These are phyloP conservation scores for Lodderomyces parapsilosis DNA, from an alignment of 1,139 yeast species.

Conservation along the genomic window DNA sequence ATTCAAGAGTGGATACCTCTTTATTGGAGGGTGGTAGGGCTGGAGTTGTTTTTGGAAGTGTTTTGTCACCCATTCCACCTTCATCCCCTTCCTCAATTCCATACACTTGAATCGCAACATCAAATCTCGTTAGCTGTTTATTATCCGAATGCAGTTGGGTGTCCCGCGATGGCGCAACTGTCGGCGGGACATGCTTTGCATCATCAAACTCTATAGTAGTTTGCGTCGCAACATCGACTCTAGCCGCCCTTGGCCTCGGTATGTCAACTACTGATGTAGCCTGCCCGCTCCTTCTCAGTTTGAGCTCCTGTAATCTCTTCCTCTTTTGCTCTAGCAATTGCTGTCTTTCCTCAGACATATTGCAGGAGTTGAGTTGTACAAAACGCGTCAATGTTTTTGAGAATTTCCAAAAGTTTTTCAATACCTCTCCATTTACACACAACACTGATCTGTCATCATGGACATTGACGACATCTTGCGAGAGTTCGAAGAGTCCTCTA, in stretches of 20 bases:
- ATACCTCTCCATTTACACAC: neutral
- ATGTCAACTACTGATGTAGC: slow-evolving; percentile 8
- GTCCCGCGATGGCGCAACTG: neutral
- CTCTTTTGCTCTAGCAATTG: slow-evolving; percentile 41
- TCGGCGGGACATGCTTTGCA: neutral
- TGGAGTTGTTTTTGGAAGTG: neutral
- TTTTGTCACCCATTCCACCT: slow-evolving; percentile 3
- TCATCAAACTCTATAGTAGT: slow-evolving; percentile 2
- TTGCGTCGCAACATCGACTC: slow-evolving; percentile 15
- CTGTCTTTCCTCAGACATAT: slow-evolving; percentile 34
- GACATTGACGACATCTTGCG: slow-evolving; percentile 68
- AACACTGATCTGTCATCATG: slow-evolving; percentile 21
- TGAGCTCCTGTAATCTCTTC: slow-evolving; percentile 40
- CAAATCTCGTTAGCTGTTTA: slow-evolving; percentile 24
- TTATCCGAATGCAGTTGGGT: neutral
- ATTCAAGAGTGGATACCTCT: slow-evolving; percentile 6
- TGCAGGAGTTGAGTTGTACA: slow-evolving; percentile 1
- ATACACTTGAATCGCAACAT: slow-evolving; percentile 30
- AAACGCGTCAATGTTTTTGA: slow-evolving; percentile 12
- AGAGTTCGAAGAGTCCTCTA: slow-evolving; percentile 49
- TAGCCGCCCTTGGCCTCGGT: neutral
- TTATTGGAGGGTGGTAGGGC: neutral
- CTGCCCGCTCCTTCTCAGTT: slow-evolving; percentile 26
- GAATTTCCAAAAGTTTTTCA: slow-evolving; percentile 3
- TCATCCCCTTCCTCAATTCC: slow-evolving; percentile 7